phyloP scores from a whole-genome alignment of 1,284 basidiomycete species.

The Pseudozyma sp. region DNA sequence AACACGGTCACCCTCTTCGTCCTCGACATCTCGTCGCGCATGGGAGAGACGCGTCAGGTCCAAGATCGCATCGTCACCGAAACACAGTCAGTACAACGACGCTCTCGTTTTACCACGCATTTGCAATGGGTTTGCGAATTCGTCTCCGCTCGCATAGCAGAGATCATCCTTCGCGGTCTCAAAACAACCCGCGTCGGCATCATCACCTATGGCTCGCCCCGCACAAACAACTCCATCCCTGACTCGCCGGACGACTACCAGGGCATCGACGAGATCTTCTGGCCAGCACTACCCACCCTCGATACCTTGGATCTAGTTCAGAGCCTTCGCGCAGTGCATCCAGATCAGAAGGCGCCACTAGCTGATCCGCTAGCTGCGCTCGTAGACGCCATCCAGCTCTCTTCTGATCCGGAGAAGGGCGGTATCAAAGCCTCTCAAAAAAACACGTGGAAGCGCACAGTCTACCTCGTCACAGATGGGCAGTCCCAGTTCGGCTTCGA shows the following conservation, averaged over 20 bases:
- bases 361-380: conserved; percentile 80
- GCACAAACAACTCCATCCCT: conserved; percentile 76
- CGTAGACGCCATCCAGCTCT: conserved; percentile 83
- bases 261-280: conserved; percentile 81
- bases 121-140: conserved; percentile 85
- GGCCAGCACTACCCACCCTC: conserved; percentile 81
- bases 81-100: conserved; percentile 69
- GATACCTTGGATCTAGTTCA: conserved; percentile 80
- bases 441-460: conserved; percentile 55
- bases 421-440: conserved; percentile 48
- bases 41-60: conserved; percentile 74
- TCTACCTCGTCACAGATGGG: conserved; percentile 68
- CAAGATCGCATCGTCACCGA: conserved; percentile 44
- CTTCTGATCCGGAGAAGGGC: conserved; percentile 54
- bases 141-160: conserved; percentile 86
- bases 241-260: conserved; percentile 76
- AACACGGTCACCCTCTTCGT: conserved; percentile 73
- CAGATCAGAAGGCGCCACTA: conserved; percentile 18
- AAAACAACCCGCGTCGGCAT: conserved; percentile 93
- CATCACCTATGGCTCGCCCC: conserved; percentile 77
- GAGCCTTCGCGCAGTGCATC: conserved; percentile 65
- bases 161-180: conserved; percentile 87
- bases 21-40: conserved; percentile 85
- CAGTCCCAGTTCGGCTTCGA: conserved; percentile 46
- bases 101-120: conserved; percentile 72